Evolutionary conservation across 306 rosid species (phyloP), one percentile per base, ranked within the genome.

Genomic region (Lathyrus tuberosus): DNA sequence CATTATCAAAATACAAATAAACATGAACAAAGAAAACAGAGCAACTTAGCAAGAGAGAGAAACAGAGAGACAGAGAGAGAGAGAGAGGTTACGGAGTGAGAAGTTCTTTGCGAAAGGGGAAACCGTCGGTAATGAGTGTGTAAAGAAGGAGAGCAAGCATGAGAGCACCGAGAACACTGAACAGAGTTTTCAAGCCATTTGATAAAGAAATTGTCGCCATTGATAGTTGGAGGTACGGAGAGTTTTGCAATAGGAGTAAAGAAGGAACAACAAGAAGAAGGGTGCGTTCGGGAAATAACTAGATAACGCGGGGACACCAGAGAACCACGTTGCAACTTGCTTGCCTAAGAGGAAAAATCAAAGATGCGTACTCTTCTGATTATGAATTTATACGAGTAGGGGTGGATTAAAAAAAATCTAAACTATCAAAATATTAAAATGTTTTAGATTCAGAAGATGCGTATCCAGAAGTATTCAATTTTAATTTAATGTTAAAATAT

Each of bases 11-110:
- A 60, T 3, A 65, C 10, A 38, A 6, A 47, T 3, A 74, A 20
- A 1, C 16, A 18, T 7, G 52, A 72, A 41, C 4, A 37, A 69
- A 46, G 66, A 44, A 20, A 56, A 31, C 22, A 49, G 41, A 41
- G 62, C 4, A 52, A 67, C 10, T 10, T 38, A 37, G 53, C 0
- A 9, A 35, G 26, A 16, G 4, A 11, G 69, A 71, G 62, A 60
- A n/a, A n/a, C n/a, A n/a, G n/a, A n/a, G n/a, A n/a, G n/a, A n/a
- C n/a, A n/a, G n/a, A n/a, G n/a, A n/a, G n/a, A n/a, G n/a, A n/a
- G n/a, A n/a, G n/a, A n/a, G n/a, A n/a, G n/a, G n/a, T 59, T 82
- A 90, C 98, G 91, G 96, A 7, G 89, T 83, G 59, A 86, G 83
- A 66, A 83, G 83, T 0, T 88, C 82, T 44, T 28, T 77, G 57